These are phyloP conservation scores for Exophiala sp. DNA, from an alignment of 2,329 filamentous ascomycete species.

Conservation along the genomic window DNA sequence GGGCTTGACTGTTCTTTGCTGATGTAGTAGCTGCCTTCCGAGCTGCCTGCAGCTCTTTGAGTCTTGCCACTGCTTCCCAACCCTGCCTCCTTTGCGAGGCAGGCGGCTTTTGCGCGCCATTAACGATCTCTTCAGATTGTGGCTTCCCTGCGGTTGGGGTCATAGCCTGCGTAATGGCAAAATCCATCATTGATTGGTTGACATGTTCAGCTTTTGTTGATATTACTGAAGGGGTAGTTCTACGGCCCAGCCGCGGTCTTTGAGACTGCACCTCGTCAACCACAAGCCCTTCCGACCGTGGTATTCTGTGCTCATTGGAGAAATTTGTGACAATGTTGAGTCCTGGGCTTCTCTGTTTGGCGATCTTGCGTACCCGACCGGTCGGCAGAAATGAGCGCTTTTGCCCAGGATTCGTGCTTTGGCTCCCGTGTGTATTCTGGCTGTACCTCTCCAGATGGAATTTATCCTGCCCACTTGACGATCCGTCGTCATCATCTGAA, in stretches of 20 bases:
- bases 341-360: conserved; percentile 33
- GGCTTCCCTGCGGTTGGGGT: neutral
- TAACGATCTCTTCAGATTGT: neutral
- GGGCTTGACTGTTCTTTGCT: neutral
- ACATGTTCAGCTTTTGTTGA: conserved; percentile 25
- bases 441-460: conserved; percentile 29
- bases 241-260: conserved; percentile 18
- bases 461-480: conserved; percentile 26
- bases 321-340: conserved; percentile 45
- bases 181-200: conserved; percentile 1
- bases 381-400: too few relatives aligned
- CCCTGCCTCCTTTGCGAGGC: conserved; percentile 6
- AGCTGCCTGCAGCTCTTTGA: conserved; percentile 13
- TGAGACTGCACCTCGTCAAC: conserved; percentile 24
- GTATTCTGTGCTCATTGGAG: conserved; percentile 19
- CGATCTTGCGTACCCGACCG: too few relatives aligned
- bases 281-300: conserved; percentile 17
- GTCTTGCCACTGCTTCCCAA: conserved; percentile 7
- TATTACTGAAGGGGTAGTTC: conserved; percentile 19
- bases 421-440: conserved; percentile 6
- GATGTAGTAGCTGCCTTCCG: neutral
- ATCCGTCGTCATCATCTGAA: conserved; percentile 19
- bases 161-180: neutral
- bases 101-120: neutral
- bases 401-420: too few relatives aligned